Evolutionary conservation across 2,329 filamentous ascomycete species (phyloP).

Genomic region (Tolypocladium album): DNA sequence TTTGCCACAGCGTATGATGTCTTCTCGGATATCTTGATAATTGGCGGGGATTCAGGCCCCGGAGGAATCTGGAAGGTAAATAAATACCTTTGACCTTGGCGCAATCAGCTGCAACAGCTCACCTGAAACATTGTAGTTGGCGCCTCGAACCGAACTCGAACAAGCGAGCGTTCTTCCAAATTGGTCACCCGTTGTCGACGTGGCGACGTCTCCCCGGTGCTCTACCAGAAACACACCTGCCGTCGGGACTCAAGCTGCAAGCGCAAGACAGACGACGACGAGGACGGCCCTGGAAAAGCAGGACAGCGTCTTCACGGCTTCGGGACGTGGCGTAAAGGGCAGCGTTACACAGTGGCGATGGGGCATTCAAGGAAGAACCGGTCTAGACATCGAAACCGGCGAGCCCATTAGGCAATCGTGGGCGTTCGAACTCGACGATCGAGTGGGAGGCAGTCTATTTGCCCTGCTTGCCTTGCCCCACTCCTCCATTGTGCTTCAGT

Average conservation of each 20-base stretch:
- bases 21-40: conserved; percentile 67
- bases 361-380: conserved; percentile 59
- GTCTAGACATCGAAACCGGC: conserved; percentile 41
- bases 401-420: conserved; percentile 41
- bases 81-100: conserved; percentile 17
- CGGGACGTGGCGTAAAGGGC: conserved; percentile 51
- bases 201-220: conserved; percentile 34
- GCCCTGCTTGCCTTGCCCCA: conserved; percentile 39
- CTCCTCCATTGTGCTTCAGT: conserved; percentile 33
- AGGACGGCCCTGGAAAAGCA: conserved; percentile 12
- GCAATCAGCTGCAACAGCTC: neutral
- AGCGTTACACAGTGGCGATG: conserved; percentile 58
- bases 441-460: conserved; percentile 12
- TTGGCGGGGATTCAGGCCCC: conserved; percentile 67
- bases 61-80: conserved; percentile 64
- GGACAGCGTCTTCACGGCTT: conserved; percentile 55
- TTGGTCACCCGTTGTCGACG: conserved; percentile 50
- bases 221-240: conserved; percentile 10
- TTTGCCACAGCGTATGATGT: conserved; percentile 65
- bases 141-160: conserved; percentile 40
- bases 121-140: conserved; percentile 25
- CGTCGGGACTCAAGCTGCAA: neutral
- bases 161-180: conserved; percentile 43
- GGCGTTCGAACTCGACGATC: conserved; percentile 28
- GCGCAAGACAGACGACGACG: conserved; percentile 2